Base-by-base conservation (phyloP, 371 early-diverging fungal species). In the Nematocida sp. region DNA sequence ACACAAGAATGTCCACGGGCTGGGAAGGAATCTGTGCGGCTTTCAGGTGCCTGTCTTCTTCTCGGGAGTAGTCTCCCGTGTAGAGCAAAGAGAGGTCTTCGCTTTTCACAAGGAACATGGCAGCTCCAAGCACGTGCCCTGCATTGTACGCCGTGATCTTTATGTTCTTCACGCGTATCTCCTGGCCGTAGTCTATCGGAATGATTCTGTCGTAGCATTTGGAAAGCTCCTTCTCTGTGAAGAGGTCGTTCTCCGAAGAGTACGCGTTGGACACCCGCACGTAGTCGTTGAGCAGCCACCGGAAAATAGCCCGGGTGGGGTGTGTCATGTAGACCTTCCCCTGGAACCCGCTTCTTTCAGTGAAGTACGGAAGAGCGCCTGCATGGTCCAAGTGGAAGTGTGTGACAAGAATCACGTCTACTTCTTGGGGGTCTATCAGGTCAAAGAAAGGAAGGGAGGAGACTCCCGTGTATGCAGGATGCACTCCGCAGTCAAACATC, bases 241-340 rank as follows among this genome's bases (percentile, higher is more conserved):
- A 99, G 2, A 97, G 85, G 81, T 90, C 88, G 70, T 91, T 91
- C 63, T 93, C 92, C 25, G 89, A 87, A 2, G 77, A 88, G n/a
- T n/a, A n/a, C 88, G 80, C 92, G 77, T 83, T 82, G 4, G 52
- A 53, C 56, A 63, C 77, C 32, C 83, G 56, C 25, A 96, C 88
- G 78, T 92, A 98, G 85, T 99, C 99, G 32, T 91, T 88, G 25
- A 98, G 83, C 41, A 99, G 84, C 96, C 96, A 99, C 76, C 90
- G 89, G 85, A 92, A 94, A 76, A 99, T 95, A 32, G 95, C 94
- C 80, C 94, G 92, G 21, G 99, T 99, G 4, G 99, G 96, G 84
- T 97, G 96, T 5, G 99, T 99, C 99, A 98, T 98, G 80, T 91
- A 98, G 0, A 96, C 92, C 55, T 93, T 89, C n/a, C 99, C 98